Evolutionary conservation across 257 asterid genomes (phyloP), one percentile per base, ranked within the genome.

Genomic region (Capsicum pubescens): DNA sequence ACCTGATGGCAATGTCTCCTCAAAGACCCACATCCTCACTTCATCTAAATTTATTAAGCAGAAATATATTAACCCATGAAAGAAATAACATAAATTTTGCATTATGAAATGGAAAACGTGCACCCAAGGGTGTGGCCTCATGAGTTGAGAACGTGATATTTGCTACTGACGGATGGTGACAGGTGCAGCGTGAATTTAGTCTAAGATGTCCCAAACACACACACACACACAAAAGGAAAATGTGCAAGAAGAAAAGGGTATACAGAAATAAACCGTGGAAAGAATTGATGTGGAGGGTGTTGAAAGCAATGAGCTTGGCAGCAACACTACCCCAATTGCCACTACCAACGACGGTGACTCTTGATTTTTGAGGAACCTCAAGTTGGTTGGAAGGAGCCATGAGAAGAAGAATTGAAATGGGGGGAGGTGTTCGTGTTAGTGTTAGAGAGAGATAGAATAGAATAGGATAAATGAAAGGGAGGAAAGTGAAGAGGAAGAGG

Each of bases 241-340:
- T 36, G 39, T 9, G 14, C 6, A 42, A 42, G 4, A 42, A 42
- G 6, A 9, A 8, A 15, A 32, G 56, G 48, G 2, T 3, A 55
- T 26, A 26, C 1, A 26, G 4, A 50, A 12, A 76, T 67, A 67
- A 48, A 95, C 98, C 98, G 83, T 95, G 97, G 82, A 95, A 93
- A n/a, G 93, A 87, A 70, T 63, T 14, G 21, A 89, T 90, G 63
- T 88, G 91, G 76, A 91, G 89, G 39, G 98, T 87, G 86, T 93
- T 93, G 86, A 94, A 91, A 11, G 97, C 98, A 87, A 93, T 93
- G 90, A 95, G 98, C 88, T 92, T 95, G 84, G 98, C 89, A 15
- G 98, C 97, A 55, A 95, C 98, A 89, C 98, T 93, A 3, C 98
- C 98, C 98, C 98, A 95, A 80, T 95, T 95, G 68, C 98, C 98